Base-by-base conservation (phyloP, 2,329 filamentous ascomycete species). In the Cladophialophora exuberans region DNA sequence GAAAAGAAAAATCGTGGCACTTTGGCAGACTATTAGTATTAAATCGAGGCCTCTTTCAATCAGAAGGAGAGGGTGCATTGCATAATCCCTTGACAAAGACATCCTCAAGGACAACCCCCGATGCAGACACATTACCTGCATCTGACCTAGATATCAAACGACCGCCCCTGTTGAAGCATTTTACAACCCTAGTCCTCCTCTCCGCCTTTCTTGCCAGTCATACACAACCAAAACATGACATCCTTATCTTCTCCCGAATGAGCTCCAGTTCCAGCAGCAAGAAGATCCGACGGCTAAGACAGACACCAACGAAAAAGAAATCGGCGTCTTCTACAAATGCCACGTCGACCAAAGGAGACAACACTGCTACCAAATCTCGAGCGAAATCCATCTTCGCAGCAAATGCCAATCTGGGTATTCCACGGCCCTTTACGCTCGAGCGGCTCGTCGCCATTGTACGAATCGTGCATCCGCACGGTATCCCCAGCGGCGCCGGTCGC, bases 21-120 rank as follows among this genome's bases (percentile, higher is more conserved):
- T 97, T 97, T 72, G 86, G 89, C 11, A 87, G 89, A 59, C 77
- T 99, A 6, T 81, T 97, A 52, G 85, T 78, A n/a, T 71, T 68
- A 43, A 76, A 77, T 57, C 68, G 76, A 49, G 62, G 67, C 6
- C 64, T 79, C 33, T 77, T 79, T 64, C 73, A 76, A 42, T 67
- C 72, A 13, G 73, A 76, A 54, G 75, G 74, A 28, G 76, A 79
- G 64, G 66, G 67, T 4, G 68, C 72, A 22, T 67, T 79, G 18
- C 69, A 75, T 20, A 70, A 76, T 63, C 52, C 43, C 15, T 50
- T 59, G 6, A 28, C 70, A 38, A 43, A 22, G 17, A 43, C 6
- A 20, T 11, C 48, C 9, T 18, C 20, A 6, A 10, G 7, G 11
- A 13, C 26, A 3, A 9, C 3, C 23, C n/a, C 6, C 39, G 22